A percentile compares a stretch with the other conserved stretches of the same genome.
These are phyloP conservation scores for Centaurea solstitialis DNA, from an alignment of 129 eudicot species.

Conservation along the genomic window DNA sequence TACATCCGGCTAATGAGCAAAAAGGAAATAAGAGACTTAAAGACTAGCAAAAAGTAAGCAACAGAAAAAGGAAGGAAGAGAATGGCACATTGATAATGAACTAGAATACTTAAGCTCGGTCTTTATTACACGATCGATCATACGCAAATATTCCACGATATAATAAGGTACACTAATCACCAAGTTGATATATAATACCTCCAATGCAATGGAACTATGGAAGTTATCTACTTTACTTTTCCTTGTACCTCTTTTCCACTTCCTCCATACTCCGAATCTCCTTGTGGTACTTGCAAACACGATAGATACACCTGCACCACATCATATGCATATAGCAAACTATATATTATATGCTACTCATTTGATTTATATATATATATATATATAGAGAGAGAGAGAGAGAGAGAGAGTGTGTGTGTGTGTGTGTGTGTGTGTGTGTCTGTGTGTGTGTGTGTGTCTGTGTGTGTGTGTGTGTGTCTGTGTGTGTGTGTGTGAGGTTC, in stretches of 20 bases:
- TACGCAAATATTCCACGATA: conserved; percentile 5
- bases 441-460: no score
- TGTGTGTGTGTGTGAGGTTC: no score
- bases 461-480: no score
- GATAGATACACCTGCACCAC: conserved; percentile 73
- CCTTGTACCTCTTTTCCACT: conserved; percentile 88
- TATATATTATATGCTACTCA: no score
- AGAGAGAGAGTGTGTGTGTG: no score
- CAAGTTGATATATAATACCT: conserved; percentile 6
- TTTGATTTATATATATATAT: no score
- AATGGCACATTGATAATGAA: not conserved
- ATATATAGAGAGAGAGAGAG: no score
- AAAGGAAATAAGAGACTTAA: not conserved
- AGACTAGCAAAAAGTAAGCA: not conserved
- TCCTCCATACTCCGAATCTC: conserved; percentile 76
- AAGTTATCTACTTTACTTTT: conserved; percentile 46
- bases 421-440: no score
- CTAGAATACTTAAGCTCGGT: not conserved
- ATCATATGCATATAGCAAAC: not conserved
- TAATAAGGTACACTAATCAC: conserved; percentile 7
- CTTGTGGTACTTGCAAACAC: conserved; percentile 71
- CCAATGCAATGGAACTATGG: not conserved
- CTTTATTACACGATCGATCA: conserved; percentile 21
- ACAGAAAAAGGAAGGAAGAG: not conserved
- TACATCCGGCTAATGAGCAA: not conserved